Evolutionary conservation across 306 rosid genomes (phyloP).

Genomic region (Dalbergia cultrata): DNA sequence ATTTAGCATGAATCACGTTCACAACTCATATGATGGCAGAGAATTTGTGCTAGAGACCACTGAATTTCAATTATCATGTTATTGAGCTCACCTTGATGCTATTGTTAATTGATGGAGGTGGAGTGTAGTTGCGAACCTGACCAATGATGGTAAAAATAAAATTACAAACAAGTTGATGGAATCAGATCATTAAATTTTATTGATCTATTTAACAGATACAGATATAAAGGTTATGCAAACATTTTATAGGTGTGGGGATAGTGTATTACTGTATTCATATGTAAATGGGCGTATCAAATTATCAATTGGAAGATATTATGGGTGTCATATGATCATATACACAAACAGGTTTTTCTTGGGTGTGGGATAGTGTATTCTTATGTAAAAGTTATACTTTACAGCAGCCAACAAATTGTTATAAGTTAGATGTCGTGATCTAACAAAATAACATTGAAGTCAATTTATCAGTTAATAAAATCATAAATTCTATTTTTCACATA

Average conservation of each 20-base stretch:
- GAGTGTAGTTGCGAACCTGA: constrained; percentile 95
- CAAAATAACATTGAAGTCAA: constrained; percentile 27
- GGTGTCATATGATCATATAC: constrained; percentile 6
- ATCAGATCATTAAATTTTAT: constrained; percentile 14
- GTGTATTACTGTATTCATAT: constrained; percentile 7
- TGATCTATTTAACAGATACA: neutral
- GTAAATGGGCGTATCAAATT: neutral
- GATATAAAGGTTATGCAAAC: neutral
- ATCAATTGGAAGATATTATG: constrained; percentile 7
- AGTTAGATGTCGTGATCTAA: constrained; percentile 23
- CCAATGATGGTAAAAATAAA: constrained; percentile 42
- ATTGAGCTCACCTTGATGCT: constrained; percentile 90
- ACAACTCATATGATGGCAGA: constrained; percentile 19
- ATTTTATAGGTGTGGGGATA: neutral
- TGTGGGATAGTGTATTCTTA: neutral
- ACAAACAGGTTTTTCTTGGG: neutral
- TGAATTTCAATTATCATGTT: constrained; percentile 25
- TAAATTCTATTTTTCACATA: constrained; percentile 29
- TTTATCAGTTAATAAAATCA: constrained; percentile 17
- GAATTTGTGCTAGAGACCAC: constrained; percentile 22
- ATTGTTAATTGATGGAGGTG: constrained; percentile 86
- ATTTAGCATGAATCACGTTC: constrained; percentile 15
- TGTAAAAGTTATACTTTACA: constrained; percentile 2
- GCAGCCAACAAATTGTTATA: constrained; percentile 9
- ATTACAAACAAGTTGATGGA: constrained; percentile 11